Percentiles rank a stretch among this genome's conserved stretches.
Conservation (phyloP, 768 basidiomycete genomes). For the Porpolomopsis calyptriformis region DNA sequence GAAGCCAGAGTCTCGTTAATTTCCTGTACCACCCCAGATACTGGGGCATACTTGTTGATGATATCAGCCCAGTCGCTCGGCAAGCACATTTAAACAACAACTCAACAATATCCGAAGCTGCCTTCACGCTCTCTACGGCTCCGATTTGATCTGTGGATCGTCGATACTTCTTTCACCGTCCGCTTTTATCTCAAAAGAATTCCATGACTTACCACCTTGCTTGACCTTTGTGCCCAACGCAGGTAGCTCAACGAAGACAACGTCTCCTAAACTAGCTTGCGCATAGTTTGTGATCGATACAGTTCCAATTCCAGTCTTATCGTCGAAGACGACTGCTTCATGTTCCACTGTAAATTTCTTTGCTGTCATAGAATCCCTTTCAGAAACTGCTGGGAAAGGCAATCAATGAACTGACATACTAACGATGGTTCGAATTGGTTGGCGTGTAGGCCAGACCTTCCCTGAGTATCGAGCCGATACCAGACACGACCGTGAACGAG, state of each 20-base stretch:
- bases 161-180: background rate
- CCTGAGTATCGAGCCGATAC: slow-evolving; percentile 3
- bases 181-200: background rate
- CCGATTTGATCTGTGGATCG: slow-evolving; percentile 66
- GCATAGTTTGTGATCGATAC: slow-evolving; percentile 89
- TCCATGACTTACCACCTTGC: slow-evolving; percentile 57
- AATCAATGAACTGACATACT: slow-evolving; percentile 35
- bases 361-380: slow-evolving; percentile 29
- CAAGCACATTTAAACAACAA: slow-evolving; percentile 12
- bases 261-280: slow-evolving; percentile 84
- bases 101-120: slow-evolving; percentile 84
- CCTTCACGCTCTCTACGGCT: slow-evolving; percentile 93
- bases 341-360: slow-evolving; percentile 81
- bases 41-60: slow-evolving; percentile 68
- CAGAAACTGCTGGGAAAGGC: background rate
- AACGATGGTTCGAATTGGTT: slow-evolving; percentile 35
- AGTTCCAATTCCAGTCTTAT: slow-evolving; percentile 62
- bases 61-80: slow-evolving; percentile 8
- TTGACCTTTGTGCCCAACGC: slow-evolving; percentile 45
- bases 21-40: slow-evolving; percentile 73
- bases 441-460: background rate
- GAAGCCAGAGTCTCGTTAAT: slow-evolving; percentile 63
- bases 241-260: slow-evolving; percentile 94
- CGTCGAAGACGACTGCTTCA: slow-evolving; percentile 76
- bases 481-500: slow-evolving; percentile 14